Evolutionary conservation across 1,284 basidiomycete species (phyloP).

Genomic region (Trametes sp.): DNA sequence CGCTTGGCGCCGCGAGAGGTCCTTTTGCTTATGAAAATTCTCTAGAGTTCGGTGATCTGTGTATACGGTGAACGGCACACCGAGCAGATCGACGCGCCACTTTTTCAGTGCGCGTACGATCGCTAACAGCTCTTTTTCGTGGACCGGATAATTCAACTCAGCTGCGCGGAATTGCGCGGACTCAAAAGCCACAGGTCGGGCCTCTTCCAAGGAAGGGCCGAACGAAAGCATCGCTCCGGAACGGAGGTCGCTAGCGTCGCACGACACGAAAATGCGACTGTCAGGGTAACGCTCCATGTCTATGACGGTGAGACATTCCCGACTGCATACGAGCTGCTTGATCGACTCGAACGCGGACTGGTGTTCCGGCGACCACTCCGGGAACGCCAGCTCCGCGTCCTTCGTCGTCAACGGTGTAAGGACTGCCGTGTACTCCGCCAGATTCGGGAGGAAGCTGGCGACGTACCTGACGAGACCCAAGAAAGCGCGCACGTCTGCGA

Average conservation of each 20-base stretch:
- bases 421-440: neutral
- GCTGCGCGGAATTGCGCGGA: constrained; percentile 18
- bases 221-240: neutral
- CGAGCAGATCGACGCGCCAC: neutral
- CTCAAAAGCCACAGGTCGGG: constrained; percentile 25
- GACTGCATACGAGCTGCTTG: neutral
- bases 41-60: neutral
- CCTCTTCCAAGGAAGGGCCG: constrained; percentile 6
- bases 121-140: neutral
- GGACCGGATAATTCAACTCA: neutral
- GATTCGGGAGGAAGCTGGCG: neutral
- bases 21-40: constrained; percentile 1
- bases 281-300: neutral
- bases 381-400: neutral
- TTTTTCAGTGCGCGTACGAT: neutral
- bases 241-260: neutral
- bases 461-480: neutral
- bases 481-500: neutral
- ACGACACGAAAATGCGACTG: neutral
- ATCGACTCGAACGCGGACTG: neutral
- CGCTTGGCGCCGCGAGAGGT: neutral
- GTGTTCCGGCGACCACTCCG: neutral
- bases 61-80: neutral
- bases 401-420: neutral
- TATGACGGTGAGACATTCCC: neutral